A percentile compares a stretch with the other conserved stretches of the same genome.
phyloP scores from a whole-genome alignment of 768 basidiomycete species.

The Mycena chlorophos region DNA sequence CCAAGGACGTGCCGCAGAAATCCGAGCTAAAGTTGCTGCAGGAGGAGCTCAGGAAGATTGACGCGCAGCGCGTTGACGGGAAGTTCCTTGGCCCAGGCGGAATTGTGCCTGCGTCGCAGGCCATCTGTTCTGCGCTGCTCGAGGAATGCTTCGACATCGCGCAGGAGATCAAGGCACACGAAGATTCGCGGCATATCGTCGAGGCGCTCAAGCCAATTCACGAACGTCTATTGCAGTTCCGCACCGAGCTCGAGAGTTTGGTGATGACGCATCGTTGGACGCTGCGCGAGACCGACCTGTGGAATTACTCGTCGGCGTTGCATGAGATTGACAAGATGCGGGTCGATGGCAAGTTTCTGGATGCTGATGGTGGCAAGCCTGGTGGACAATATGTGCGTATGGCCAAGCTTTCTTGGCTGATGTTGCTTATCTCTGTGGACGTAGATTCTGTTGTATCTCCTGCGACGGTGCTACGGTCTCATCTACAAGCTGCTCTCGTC shows the following conservation, averaged over 20 bases:
- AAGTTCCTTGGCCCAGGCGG: conserved; percentile 93
- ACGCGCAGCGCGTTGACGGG: conserved; percentile 94
- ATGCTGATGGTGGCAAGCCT: conserved; percentile 88
- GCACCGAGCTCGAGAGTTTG: conserved; percentile 85
- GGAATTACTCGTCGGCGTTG: conserved; percentile 89
- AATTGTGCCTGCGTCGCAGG: conserved; percentile 87
- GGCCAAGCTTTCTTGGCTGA: not conserved
- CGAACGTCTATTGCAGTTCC: conserved; percentile 84
- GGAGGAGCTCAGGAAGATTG: conserved; percentile 93
- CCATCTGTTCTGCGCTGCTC: conserved; percentile 84
- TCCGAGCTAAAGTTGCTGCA: conserved; percentile 85
- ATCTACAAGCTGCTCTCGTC: conserved; percentile 92
- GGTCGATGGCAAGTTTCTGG: conserved; percentile 95
- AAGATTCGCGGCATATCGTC: conserved; percentile 86
- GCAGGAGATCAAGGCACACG: conserved; percentile 92
- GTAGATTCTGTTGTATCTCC: conserved; percentile 88
- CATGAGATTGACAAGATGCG: conserved; percentile 98
- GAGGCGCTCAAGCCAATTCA: conserved; percentile 88
- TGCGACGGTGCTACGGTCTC: conserved; percentile 93
- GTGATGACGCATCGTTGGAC: conserved; percentile 97
- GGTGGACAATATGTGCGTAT: conserved; percentile 92
- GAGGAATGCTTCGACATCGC: conserved; percentile 96
- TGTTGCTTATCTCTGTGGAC: not conserved
- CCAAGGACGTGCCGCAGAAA: conserved; percentile 83
- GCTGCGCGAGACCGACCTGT: conserved; percentile 88